Evolutionary conservation across 805 yeast species (phyloP).

Genomic region (Candida peoriensis): DNA sequence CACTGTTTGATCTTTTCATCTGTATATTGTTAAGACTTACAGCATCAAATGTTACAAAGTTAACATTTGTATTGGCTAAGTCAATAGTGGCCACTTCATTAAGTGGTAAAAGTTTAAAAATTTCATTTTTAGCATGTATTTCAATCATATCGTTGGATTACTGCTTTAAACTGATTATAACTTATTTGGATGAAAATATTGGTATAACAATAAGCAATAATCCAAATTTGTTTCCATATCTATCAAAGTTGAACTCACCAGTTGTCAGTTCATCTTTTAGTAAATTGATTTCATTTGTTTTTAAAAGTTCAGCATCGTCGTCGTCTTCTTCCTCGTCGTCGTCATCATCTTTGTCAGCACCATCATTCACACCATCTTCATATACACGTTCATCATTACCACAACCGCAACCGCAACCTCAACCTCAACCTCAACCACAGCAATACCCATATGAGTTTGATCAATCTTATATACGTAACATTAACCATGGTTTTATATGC

Average conservation of each 20-base stretch:
- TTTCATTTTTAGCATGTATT: conserved; percentile 7
- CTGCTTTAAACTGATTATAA: conserved; percentile 6
- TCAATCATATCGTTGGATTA: conserved; percentile 12
- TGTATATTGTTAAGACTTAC: conserved; percentile 15
- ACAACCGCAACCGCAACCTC: too few relatives aligned
- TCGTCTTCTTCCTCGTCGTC: not conserved
- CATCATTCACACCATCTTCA: conserved; percentile 3
- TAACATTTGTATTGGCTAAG: conserved; percentile 20
- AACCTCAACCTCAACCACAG: too few relatives aligned
- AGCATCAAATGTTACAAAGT: conserved; percentile 19
- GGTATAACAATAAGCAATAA: conserved; percentile 7
- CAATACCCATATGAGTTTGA: too few relatives aligned
- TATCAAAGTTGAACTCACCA: conserved; percentile 8
- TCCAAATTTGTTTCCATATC: conserved; percentile 19
- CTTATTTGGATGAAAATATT: conserved; percentile 6
- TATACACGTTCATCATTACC: conserved; percentile 2
- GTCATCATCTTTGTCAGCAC: not conserved
- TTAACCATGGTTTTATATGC: not conserved
- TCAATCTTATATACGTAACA: not conserved
- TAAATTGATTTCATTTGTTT: too few relatives aligned
- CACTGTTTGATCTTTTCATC: conserved; percentile 15
- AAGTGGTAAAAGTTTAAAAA: conserved; percentile 15
- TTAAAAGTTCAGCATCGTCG: conserved; percentile 2
- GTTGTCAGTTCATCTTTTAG: not conserved
- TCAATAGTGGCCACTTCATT: conserved; percentile 18